Evolutionary conservation across 768 basidiomycete genomes (phyloP).

Genomic region (Scleroderma citrinum): DNA sequence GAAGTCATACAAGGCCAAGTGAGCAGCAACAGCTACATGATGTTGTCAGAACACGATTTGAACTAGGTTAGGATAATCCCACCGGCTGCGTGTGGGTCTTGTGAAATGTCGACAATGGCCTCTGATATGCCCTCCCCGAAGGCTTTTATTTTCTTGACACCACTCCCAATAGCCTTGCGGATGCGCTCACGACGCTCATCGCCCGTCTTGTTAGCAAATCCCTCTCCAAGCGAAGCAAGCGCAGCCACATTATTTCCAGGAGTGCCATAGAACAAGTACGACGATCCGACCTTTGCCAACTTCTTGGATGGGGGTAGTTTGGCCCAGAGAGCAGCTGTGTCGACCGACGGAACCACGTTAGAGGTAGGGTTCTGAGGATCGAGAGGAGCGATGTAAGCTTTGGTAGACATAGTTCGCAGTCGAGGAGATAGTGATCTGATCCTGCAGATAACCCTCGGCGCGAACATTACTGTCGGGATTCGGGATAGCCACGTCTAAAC

Average conservation of each 20-base stretch:
- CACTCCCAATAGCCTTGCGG: slow-evolving; percentile 65
- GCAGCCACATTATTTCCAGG: slow-evolving; percentile 35
- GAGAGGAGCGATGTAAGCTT: slow-evolving; percentile 53
- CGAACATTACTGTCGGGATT: slow-evolving; percentile 16
- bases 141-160: slow-evolving; percentile 61
- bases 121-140: slow-evolving; percentile 57
- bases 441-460: slow-evolving; percentile 5
- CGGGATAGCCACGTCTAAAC: slow-evolving; percentile 6
- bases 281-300: slow-evolving; percentile 54
- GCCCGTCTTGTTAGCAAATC: slow-evolving; percentile 40
- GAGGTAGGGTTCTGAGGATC: slow-evolving; percentile 38
- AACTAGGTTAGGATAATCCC: slow-evolving; percentile 2
- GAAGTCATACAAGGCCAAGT: slow-evolving; percentile 72
- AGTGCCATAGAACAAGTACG: slow-evolving; percentile 35
- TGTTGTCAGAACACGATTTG: neutral
- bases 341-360: slow-evolving; percentile 30
- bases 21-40: slow-evolving; percentile 63
- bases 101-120: slow-evolving; percentile 55
- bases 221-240: slow-evolving; percentile 54
- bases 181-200: slow-evolving; percentile 56
- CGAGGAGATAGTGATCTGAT: slow-evolving; percentile 19
- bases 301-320: slow-evolving; percentile 44
- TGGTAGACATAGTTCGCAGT: slow-evolving; percentile 42
- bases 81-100: slow-evolving; percentile 78
- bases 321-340: slow-evolving; percentile 48